Percentiles rank a stretch among this genome's conserved stretches.
Conservation (phyloP, 352 stramenopile genomes). For the Phytophthora europaea region DNA sequence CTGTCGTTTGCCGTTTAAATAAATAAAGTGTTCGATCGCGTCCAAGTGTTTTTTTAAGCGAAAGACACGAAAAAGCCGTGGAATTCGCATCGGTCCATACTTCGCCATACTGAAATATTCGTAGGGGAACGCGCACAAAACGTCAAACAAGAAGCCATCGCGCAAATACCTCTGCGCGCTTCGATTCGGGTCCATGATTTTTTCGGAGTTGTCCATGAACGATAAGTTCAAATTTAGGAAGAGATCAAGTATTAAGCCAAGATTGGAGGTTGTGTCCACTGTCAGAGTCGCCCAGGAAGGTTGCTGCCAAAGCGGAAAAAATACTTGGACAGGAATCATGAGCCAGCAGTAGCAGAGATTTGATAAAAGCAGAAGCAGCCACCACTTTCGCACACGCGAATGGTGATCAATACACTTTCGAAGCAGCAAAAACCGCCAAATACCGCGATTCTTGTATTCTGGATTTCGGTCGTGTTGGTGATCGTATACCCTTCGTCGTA, state of each 20-base stretch:
- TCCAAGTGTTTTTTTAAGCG: slow-evolving; percentile 36
- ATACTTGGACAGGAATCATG: slow-evolving; percentile 53
- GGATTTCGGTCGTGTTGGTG: neutral
- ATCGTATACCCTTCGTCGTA: neutral
- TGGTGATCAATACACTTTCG: slow-evolving; percentile 50
- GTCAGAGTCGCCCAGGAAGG: slow-evolving; percentile 37
- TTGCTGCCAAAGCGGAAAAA: slow-evolving; percentile 47
- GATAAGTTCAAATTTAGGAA: slow-evolving; percentile 64
- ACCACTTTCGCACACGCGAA: slow-evolving; percentile 48
- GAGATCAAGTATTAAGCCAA: slow-evolving; percentile 46
- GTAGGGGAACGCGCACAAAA: slow-evolving; percentile 55
- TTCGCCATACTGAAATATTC: slow-evolving; percentile 25
- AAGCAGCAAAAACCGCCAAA: neutral
- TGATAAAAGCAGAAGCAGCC: slow-evolving; percentile 42
- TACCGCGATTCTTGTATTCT: neutral
- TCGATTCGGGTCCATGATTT: slow-evolving; percentile 49
- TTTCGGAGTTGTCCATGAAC: slow-evolving; percentile 56
- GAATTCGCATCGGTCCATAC: slow-evolving; percentile 44
- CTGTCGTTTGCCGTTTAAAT: slow-evolving; percentile 53
- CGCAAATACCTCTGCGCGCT: slow-evolving; percentile 49
- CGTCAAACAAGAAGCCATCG: slow-evolving; percentile 46
- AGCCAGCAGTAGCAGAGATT: slow-evolving; percentile 56
- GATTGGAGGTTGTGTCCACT: slow-evolving; percentile 40
- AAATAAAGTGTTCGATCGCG: slow-evolving; percentile 52
- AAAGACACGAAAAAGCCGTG: slow-evolving; percentile 42